These are phyloP conservation scores for Leccinum boreale DNA, from an alignment of 768 basidiomycete genomes.

Conservation along the genomic window DNA sequence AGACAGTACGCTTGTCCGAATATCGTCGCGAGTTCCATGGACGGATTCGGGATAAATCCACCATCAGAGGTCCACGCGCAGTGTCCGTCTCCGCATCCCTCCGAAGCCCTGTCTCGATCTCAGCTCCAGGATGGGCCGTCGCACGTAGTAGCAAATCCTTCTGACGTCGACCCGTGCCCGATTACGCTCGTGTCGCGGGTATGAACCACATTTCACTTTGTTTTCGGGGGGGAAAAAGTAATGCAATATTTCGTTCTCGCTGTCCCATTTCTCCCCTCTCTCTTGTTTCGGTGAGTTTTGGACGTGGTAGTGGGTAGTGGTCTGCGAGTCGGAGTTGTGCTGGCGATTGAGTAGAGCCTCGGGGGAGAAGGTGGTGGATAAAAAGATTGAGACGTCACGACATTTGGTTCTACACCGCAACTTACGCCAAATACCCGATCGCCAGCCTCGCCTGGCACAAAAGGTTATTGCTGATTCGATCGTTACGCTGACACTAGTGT, in stretches of 20 bases:
- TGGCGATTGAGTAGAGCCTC: not conserved
- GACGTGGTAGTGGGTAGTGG: not conserved
- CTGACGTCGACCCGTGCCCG: slow-evolving; percentile 5
- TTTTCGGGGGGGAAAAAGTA: not conserved
- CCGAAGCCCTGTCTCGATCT: slow-evolving; percentile 1
- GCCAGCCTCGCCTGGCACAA: not conserved
- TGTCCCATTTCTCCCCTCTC: not conserved
- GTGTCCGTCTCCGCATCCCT: slow-evolving; percentile 10
- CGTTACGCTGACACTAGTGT: not conserved
- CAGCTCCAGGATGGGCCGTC: not conserved
- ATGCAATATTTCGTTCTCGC: not conserved
- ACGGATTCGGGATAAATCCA: slow-evolving; percentile 16
- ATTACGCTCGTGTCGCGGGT: slow-evolving; percentile 16
- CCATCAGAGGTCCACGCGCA: slow-evolving; percentile 5
- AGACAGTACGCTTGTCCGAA: slow-evolving; percentile 24
- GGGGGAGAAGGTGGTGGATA: too few relatives aligned
- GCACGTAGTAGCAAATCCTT: not conserved
- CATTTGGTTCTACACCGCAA: not conserved
- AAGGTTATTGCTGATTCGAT: not conserved
- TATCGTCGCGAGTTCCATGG: slow-evolving; percentile 21
- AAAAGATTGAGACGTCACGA: not conserved
- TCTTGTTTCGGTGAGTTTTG: not conserved
- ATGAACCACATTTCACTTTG: not conserved
- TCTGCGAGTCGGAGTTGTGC: not conserved
- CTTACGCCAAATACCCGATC: not conserved